phyloP scores from a whole-genome alignment of 2,329 filamentous ascomycete species.

The Elsinoe australis region DNA sequence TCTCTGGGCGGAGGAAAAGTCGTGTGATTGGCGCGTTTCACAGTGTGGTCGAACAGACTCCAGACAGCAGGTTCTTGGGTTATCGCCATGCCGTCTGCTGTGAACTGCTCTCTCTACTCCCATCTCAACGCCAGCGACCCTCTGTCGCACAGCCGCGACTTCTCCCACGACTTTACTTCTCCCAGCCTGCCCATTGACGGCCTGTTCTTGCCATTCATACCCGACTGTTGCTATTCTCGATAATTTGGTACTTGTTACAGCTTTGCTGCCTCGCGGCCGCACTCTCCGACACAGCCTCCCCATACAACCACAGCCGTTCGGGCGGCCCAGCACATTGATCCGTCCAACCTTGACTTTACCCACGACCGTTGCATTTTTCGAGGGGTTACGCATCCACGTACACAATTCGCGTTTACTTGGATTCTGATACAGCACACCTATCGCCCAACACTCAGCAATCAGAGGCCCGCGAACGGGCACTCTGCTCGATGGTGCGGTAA shows the following conservation, averaged over 20 bases:
- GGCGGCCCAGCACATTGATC: too few species aligned
- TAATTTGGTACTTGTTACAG: too few species aligned
- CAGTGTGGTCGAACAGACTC: neutral
- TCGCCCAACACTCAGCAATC: neutral
- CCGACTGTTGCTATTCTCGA: neutral
- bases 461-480: slow-evolving; percentile 11
- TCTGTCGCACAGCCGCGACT: neutral
- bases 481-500: slow-evolving; percentile 12
- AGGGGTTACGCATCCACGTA: slow-evolving; percentile 8
- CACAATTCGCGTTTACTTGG: slow-evolving; percentile 3
- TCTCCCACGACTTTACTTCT: slow-evolving; percentile 11
- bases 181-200: neutral
- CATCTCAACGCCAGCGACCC: too few species aligned
- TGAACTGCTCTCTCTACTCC: neutral
- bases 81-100: slow-evolving; percentile 1
- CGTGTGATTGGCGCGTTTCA: neutral
- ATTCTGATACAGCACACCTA: neutral
- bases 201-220: slow-evolving; percentile 1
- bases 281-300: slow-evolving; percentile 4
- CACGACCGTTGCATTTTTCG: slow-evolving; percentile 14
- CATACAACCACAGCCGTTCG: too few species aligned
- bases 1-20: neutral
- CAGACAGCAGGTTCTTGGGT: neutral
- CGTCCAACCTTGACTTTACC: neutral
- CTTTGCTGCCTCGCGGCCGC: neutral